A percentile compares a stretch with the other conserved stretches of the same genome.
These are phyloP conservation scores for Wickerhamomyces sydowiorum DNA, from an alignment of 805 yeast species.

Conservation along the genomic window DNA sequence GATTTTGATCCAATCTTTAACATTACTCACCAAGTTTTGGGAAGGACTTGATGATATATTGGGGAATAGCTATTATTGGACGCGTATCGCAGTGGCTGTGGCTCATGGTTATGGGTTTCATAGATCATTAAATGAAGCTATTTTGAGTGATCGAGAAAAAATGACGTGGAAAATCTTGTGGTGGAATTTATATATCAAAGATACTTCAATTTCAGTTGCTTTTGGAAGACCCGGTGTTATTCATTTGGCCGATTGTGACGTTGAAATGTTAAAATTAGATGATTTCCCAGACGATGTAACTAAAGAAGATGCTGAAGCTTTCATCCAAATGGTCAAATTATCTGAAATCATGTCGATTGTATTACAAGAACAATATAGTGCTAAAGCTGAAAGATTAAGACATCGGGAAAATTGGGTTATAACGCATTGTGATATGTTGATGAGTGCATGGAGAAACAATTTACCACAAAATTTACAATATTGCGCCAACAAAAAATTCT, in stretches of 20 bases:
- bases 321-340: constrained; percentile 57
- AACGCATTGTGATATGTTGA: constrained; percentile 62
- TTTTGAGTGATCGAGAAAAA: constrained; percentile 32
- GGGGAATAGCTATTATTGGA: constrained; percentile 64
- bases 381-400: constrained; percentile 53
- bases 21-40: constrained; percentile 64
- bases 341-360: constrained; percentile 69
- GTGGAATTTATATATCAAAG: constrained; percentile 75
- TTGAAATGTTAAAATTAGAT: constrained; percentile 59
- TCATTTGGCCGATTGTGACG: constrained; percentile 69
- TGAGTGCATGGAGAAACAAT: constrained; percentile 71
- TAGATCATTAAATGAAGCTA: constrained; percentile 38
- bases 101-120: constrained; percentile 80
- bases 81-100: constrained; percentile 58
- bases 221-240: constrained; percentile 69
- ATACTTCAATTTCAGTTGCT: constrained; percentile 62
- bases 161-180: constrained; percentile 62
- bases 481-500: constrained; percentile 43
- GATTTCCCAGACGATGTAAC: constrained; percentile 56
- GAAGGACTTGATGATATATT: constrained; percentile 69
- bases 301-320: constrained; percentile 47
- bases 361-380: constrained; percentile 62
- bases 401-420: constrained; percentile 38
- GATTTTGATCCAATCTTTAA: constrained; percentile 52
- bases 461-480: constrained; percentile 60